Percentiles rank a stretch among this genome's conserved stretches.
phyloP scores from a whole-genome alignment of 257 asterid species.

The Solanum appendiculatum region DNA sequence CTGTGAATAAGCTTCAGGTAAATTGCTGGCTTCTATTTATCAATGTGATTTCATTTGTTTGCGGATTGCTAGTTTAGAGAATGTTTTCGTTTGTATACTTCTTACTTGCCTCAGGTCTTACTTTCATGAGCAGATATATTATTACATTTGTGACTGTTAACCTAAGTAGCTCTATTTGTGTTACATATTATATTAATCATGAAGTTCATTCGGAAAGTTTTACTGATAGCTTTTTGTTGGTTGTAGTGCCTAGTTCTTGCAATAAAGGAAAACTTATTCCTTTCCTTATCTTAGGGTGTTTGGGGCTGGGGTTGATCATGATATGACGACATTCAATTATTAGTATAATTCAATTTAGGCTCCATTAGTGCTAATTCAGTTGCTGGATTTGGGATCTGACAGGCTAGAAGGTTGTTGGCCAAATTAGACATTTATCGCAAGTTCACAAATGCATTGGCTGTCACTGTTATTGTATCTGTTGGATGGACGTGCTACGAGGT shows the following conservation, averaged over 20 bases:
- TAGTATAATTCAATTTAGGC: neutral
- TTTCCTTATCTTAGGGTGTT: neutral
- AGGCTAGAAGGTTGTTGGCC: slow-evolving; percentile 81
- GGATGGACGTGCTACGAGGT: slow-evolving; percentile 98
- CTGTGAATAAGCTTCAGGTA: slow-evolving; percentile 98
- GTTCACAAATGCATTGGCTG: slow-evolving; percentile 86
- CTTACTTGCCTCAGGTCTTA: neutral
- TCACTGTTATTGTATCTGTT: slow-evolving; percentile 79
- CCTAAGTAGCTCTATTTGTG: neutral
- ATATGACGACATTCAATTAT: neutral
- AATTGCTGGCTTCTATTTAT: neutral
- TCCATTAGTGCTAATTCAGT: neutral
- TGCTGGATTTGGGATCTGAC: slow-evolving; percentile 8
- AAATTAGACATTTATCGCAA: slow-evolving; percentile 80
- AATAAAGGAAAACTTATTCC: neutral
- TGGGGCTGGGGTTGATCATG: neutral
- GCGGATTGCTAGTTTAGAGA: neutral
- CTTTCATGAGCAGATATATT: neutral
- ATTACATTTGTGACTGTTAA: neutral
- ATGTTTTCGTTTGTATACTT: neutral
- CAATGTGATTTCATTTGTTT: neutral
- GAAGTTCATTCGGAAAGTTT: neutral
- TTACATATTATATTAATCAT: neutral
- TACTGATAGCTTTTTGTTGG: neutral
- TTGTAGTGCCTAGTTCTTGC: neutral